phyloP scores from a whole-genome alignment of 176 grass and related monocot species.

The Metroxylon sagu region DNA sequence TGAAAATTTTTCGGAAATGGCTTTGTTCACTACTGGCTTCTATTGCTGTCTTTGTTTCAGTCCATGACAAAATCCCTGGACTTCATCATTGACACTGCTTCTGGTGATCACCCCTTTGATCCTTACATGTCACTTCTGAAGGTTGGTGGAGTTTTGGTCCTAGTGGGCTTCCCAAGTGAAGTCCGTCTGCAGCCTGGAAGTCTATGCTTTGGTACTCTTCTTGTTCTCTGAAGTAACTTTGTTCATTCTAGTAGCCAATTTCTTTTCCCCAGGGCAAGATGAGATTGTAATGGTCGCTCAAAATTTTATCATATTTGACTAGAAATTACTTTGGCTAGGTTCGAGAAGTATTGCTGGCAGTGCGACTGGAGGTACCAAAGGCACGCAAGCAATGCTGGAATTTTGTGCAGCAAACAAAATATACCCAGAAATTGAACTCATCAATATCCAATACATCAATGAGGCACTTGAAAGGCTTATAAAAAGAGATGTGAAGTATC shows the following conservation, averaged over 20 bases:
- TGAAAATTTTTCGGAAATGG: too few species aligned
- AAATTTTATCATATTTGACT: not conserved
- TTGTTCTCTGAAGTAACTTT: not conserved
- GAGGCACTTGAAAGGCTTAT: not conserved
- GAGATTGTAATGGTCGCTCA: too few species aligned
- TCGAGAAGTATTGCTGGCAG: slow-evolving; percentile 14
- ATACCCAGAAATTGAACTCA: slow-evolving; percentile 25
- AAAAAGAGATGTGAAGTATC: too few species aligned
- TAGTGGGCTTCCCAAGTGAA: slow-evolving; percentile 58
- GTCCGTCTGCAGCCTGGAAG: slow-evolving; percentile 46
- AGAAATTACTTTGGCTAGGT: slow-evolving; percentile 6
- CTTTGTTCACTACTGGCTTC: not conserved
- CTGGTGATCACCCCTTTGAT: slow-evolving; percentile 78
- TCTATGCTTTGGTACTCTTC: slow-evolving; percentile 42
- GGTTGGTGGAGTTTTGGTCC: slow-evolving; percentile 48
- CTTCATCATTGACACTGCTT: slow-evolving; percentile 68
- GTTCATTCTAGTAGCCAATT: not conserved
- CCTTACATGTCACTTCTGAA: slow-evolving; percentile 65
- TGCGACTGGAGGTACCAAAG: slow-evolving; percentile 17
- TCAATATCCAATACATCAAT: slow-evolving; percentile 20
- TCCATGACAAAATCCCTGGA: slow-evolving; percentile 47
- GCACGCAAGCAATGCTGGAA: slow-evolving; percentile 17
- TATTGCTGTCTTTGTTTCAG: slow-evolving; percentile 24
- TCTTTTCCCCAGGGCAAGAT: not conserved
- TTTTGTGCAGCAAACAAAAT: slow-evolving; percentile 19